These are phyloP conservation scores for Epichloe elymi DNA, from an alignment of 2,329 filamentous ascomycete genomes.

Conservation along the genomic window DNA sequence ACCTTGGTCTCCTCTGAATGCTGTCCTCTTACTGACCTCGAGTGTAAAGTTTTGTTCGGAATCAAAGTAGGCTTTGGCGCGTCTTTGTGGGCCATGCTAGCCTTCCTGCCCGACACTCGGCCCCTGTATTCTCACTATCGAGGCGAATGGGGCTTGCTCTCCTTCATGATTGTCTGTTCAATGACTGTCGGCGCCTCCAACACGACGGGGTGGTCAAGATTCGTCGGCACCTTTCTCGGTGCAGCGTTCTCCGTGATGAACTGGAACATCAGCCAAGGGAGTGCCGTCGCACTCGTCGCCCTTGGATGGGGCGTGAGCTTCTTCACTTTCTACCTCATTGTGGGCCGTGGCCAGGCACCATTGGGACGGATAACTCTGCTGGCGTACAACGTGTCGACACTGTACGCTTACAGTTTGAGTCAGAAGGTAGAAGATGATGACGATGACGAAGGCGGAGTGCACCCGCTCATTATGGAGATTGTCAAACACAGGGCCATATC, in stretches of 20 bases:
- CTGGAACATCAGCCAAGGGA: slow-evolving; percentile 62
- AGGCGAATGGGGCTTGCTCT: slow-evolving; percentile 88
- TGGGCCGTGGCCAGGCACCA: slow-evolving; percentile 65
- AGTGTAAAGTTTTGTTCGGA: slow-evolving; percentile 47
- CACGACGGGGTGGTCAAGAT: slow-evolving; percentile 71
- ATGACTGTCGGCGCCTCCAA: slow-evolving; percentile 93
- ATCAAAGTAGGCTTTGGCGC: slow-evolving; percentile 83
- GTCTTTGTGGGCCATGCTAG: slow-evolving; percentile 67
- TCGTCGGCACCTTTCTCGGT: slow-evolving; percentile 69
- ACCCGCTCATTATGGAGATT: slow-evolving; percentile 72
- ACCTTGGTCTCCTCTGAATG: neutral
- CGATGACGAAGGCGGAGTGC: slow-evolving; percentile 67
- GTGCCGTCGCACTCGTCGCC: slow-evolving; percentile 56
- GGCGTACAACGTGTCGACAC: slow-evolving; percentile 81
- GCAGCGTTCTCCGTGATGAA: slow-evolving; percentile 58
- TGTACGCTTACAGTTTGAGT: slow-evolving; percentile 79
- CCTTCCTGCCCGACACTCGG: slow-evolving; percentile 62
- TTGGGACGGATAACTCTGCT: slow-evolving; percentile 83
- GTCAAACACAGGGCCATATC: slow-evolving; percentile 70
- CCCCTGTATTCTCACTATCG: slow-evolving; percentile 71
- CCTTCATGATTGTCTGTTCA: slow-evolving; percentile 89
- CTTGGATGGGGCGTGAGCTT: slow-evolving; percentile 68
- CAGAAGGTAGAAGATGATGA: slow-evolving; percentile 61
- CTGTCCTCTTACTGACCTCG: neutral
- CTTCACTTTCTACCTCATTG: slow-evolving; percentile 73